These are phyloP conservation scores for Colletotrichum lindemuthianum DNA, from an alignment of 2,329 filamentous ascomycete species.

Conservation along the genomic window DNA sequence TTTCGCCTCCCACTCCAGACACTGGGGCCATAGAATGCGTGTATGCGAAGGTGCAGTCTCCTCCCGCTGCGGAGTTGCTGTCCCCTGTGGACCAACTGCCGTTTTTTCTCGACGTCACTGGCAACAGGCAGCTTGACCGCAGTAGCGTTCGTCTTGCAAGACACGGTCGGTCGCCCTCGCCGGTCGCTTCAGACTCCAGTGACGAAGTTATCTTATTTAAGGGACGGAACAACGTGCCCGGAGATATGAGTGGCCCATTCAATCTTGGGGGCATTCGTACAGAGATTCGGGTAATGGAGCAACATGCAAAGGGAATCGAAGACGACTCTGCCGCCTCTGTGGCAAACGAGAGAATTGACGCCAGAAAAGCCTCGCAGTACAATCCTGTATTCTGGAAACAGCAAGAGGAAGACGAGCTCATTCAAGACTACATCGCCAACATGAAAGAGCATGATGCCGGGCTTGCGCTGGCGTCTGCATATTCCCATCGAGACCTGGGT, in stretches of 20 bases:
- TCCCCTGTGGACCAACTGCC: neutral
- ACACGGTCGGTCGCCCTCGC: constrained; percentile 20
- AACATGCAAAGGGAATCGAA: constrained; percentile 38
- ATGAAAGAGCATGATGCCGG: constrained; percentile 63
- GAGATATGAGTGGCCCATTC: constrained; percentile 32
- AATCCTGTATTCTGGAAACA: neutral
- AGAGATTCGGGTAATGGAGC: constrained; percentile 45
- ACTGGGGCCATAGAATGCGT: too few species aligned
- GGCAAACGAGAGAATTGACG: neutral
- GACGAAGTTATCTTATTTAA: constrained; percentile 79
- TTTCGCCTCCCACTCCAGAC: too few species aligned
- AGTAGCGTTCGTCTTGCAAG: neutral
- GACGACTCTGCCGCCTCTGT: neutral
- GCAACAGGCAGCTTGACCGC: constrained; percentile 40
- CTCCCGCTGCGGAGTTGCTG: too few species aligned
- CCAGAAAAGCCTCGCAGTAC: neutral
- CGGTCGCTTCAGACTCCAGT: constrained; percentile 59
- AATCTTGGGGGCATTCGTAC: constrained; percentile 43
- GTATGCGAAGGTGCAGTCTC: too few species aligned
- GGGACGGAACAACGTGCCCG: constrained; percentile 53
- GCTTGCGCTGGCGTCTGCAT: constrained; percentile 68
- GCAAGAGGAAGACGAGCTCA: constrained; percentile 63
- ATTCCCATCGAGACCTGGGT: constrained; percentile 46
- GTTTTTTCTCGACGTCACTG: constrained; percentile 52
- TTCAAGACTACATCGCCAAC: constrained; percentile 79